Conservation (phyloP, 2,329 filamentous ascomycete genomes). For the Ophiostoma angusticollis region DNA sequence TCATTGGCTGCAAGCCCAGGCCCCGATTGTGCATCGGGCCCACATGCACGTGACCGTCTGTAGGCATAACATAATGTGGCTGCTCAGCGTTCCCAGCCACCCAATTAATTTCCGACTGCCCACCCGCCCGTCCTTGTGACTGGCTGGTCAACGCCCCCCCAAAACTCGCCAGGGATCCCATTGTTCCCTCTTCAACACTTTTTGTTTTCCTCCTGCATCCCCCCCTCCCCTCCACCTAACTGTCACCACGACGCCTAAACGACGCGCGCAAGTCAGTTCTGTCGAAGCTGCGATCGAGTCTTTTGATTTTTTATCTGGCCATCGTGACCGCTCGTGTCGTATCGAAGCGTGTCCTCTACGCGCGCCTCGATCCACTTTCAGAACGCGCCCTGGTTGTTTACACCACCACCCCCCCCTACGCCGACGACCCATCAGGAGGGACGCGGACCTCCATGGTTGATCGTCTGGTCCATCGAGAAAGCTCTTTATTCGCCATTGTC, state of each 20-base stretch:
- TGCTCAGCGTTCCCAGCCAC: conserved; percentile 13
- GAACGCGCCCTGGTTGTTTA: conserved; percentile 9
- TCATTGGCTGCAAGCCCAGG: too few species aligned
- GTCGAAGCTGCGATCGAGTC: too few species aligned
- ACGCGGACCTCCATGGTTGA: too few species aligned
- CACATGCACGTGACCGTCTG: background rate
- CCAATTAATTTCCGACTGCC: conserved; percentile 15
- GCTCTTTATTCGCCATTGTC: too few species aligned
- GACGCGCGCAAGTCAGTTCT: too few species aligned
- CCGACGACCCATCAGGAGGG: too few species aligned
- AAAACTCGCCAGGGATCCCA: background rate
- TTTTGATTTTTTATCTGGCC: background rate
- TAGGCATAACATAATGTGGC: conserved; percentile 6
- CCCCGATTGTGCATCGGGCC: too few species aligned
- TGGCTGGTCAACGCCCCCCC: conserved; percentile 9
- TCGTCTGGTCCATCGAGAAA: too few species aligned
- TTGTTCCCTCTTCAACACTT: conserved; percentile 2
- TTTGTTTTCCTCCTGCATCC: too few species aligned
- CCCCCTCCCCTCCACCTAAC: conserved; percentile 5
- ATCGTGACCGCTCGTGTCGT: background rate
- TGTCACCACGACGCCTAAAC: too few species aligned
- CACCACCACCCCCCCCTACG: too few species aligned
- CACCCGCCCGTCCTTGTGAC: conserved; percentile 5
- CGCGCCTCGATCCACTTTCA: conserved; percentile 9
- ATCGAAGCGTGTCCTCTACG: too few species aligned